Conservation (phyloP, 305 asterid genomes). For the Fraxinus albicans region DNA sequence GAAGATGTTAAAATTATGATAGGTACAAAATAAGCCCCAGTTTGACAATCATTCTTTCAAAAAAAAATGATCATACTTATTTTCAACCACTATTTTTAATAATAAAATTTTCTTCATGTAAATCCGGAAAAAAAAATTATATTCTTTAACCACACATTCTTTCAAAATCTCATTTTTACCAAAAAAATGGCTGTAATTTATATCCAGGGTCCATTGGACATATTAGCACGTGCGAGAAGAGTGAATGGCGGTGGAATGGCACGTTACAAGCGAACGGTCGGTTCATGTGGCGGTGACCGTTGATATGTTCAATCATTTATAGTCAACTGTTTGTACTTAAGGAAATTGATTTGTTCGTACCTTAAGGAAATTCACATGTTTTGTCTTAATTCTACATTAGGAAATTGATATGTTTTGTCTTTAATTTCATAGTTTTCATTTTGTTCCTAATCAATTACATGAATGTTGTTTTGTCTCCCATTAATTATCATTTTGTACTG, state of each 20-base stretch:
- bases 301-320: constrained; percentile 24
- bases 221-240: neutral
- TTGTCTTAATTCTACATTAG: neutral
- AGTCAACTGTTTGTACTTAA: neutral
- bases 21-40: too few species aligned
- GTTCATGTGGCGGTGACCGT: constrained; percentile 38
- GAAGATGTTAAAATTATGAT: too few species aligned
- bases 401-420: neutral
- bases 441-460: neutral
- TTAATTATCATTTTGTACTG: neutral
- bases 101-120: too few species aligned
- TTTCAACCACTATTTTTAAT: too few species aligned
- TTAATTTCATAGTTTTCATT: neutral
- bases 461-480: neutral
- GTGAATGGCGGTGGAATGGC: neutral
- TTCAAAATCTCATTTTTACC: too few species aligned
- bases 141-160: too few species aligned
- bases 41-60: too few species aligned
- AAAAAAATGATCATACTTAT: too few species aligned
- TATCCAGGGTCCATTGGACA: neutral
- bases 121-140: too few species aligned
- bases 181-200: too few species aligned
- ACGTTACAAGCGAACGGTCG: constrained; percentile 13
- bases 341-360: neutral
- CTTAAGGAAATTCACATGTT: neutral